phyloP scores from a whole-genome alignment of 2,329 filamentous ascomycete species.

The Pseudogymnoascus sp. region DNA sequence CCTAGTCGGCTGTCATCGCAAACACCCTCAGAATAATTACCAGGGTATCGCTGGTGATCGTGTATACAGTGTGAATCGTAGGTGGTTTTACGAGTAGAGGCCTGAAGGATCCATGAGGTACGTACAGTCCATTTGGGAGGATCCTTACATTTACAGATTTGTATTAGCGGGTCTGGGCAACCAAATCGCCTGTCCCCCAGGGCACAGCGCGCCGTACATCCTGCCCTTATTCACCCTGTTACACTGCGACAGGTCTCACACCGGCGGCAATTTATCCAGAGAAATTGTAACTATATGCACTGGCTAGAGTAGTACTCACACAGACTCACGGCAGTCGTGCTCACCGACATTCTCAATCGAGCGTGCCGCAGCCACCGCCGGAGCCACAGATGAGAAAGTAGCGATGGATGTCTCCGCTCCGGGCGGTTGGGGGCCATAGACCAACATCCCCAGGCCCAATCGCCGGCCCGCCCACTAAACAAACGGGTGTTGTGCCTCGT shows the following conservation, averaged over 20 bases:
- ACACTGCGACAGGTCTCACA: neutral
- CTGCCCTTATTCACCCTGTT: neutral
- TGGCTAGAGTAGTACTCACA: too few relatives aligned
- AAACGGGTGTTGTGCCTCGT: neutral
- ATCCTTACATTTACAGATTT: neutral
- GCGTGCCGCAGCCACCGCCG: neutral
- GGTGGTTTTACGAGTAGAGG: neutral
- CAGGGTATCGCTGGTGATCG: neutral
- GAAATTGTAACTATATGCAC: too few relatives aligned
- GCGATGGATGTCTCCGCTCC: neutral
- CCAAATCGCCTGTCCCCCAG: neutral
- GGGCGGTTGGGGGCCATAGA: constrained; percentile 7
- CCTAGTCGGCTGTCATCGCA: neutral
- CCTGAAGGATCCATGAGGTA: neutral
- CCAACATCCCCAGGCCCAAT: neutral
- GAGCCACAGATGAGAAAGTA: neutral
- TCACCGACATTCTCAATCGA: constrained; percentile 1
- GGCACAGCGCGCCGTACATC: neutral
- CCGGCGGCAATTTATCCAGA: neutral
- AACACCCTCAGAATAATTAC: neutral
- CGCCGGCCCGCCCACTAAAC: neutral
- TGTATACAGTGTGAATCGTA: neutral
- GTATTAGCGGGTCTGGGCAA: neutral
- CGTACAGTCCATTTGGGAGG: neutral
- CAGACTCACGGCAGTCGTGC: neutral